Conservation (phyloP, 139 green algal species). For the Chlamydomonas eustigma region DNA sequence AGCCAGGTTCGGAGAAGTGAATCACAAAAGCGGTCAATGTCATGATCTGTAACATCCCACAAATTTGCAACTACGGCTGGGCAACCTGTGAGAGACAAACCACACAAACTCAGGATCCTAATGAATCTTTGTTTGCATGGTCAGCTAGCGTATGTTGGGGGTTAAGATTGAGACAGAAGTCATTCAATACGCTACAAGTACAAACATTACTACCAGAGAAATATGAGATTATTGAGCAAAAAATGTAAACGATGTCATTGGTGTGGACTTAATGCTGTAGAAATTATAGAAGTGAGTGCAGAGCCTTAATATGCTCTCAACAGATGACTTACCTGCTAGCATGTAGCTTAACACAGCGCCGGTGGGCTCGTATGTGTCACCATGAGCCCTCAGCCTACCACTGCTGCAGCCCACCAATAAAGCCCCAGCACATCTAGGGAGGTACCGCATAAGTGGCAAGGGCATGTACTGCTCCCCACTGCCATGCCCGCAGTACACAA, state of each 20-base stretch:
- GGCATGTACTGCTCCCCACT: conserved; percentile 78
- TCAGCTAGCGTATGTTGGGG: too few species aligned
- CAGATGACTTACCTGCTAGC: conserved; percentile 66
- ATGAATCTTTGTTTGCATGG: too few species aligned
- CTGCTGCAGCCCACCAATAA: conserved; percentile 94
- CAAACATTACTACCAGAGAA: too few species aligned
- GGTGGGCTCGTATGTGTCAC: conserved; percentile 56
- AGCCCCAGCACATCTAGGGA: conserved; percentile 53
- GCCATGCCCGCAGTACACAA: conserved; percentile 91
- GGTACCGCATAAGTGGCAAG: conserved; percentile 44
- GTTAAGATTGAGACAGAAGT: too few species aligned
- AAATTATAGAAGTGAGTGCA: too few species aligned
- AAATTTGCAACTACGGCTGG: conserved; percentile 82
- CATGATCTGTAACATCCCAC: conserved; percentile 94
- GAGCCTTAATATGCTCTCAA: too few species aligned
- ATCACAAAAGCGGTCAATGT: conserved; percentile 87
- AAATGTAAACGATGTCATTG: too few species aligned
- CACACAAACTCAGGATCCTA: too few species aligned
- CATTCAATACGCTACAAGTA: too few species aligned
- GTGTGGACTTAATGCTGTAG: too few species aligned
- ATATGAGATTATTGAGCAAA: too few species aligned
- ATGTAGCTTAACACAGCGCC: conserved; percentile 75
- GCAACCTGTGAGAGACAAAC: conserved; percentile 50
- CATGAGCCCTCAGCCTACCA: conserved; percentile 51
- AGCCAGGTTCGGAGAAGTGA: conserved; percentile 67